Evolutionary conservation across 768 basidiomycete genomes (phyloP), one percentile per base, ranked within the genome.

Genomic region (Auricularia heimuer): DNA sequence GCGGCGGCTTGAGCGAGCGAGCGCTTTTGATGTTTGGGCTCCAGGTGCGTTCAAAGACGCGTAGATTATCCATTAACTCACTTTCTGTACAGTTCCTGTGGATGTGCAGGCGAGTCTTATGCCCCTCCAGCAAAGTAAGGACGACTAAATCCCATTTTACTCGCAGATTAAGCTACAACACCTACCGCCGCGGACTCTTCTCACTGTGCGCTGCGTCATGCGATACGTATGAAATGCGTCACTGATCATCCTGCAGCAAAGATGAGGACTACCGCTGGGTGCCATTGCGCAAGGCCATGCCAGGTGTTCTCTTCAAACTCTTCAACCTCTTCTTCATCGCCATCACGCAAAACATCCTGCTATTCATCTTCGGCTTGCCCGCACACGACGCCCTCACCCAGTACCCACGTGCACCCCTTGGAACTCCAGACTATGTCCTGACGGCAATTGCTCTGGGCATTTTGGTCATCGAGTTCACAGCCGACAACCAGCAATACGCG

Each of bases 261-360:
- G 91, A 90, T 33, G 94, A 96, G 74, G 94, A 97, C 74, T 98
- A 98, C 71, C 88, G 96, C 34, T 98, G 95, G 92, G 83, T 79
- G 1, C 77, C 93, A 44, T 79, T 97, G 14, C 85, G 94, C 51
- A 73, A 77, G 47, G 79, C 85, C 61, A 71, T 88, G 3, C 82
- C 85, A 14, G 62, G 72, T 1, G 78, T 78, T 75, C 67, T 84
- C 8, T 88, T 88, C 77, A 82, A 85, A 67, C 66, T 89, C n/a
- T 63, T 82, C 36, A 87, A 87, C 74, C 75, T 92, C 14, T 80
- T 80, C 12, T 94, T 93, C 77, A 87, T 94, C 36, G 78, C 92
- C 6, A 77, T 81, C 67, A 86, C 79, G 16, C 94, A 98, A 73
- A 94, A 94, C 68, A 71, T 91, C 16, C 81, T 98, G 16, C 83